Evolutionary conservation across 2,329 filamentous ascomycete species (phyloP), one percentile per base, ranked within the genome.

Genomic region (Nemania diffusa): DNA sequence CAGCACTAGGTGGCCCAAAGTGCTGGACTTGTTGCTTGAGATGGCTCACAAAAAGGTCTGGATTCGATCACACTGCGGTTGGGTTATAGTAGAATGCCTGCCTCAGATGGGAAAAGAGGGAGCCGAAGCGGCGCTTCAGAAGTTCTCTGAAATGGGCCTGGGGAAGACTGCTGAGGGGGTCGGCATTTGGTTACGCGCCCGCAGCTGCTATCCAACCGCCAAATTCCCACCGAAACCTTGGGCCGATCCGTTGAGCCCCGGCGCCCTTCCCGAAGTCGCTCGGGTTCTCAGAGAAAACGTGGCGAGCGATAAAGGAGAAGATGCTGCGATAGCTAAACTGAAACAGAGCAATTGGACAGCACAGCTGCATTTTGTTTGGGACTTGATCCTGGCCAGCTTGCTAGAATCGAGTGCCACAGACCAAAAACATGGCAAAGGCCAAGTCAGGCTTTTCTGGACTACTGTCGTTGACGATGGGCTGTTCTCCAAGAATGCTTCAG

Each of bases 361-460:
- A 0, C 92, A 93, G 74, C 83, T 97, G 62, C 92, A 94, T 74
- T 97, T 97, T 77, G 92, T 93, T 0, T 97, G 95, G 96, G 88
- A 92, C 70, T 80, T 94, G 27, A 87, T 97, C 22, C 79, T 97
- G n/a, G 80, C 76, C 0, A 82, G 85, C 66, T 88, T 85, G 70
- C 71, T 82, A 27, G 78, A 80, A 58, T 73, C 77, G 32, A 73
- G 71, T 2, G 69, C 73, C 8, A 62, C 71, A 1, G 73, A 77
- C 5, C 76, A 79, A 22, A 79, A 74, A 20, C 73, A 79, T 20
- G 74, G 76, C 0, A 77, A 79, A 34, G 79, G 85, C 24, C 80
- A 84, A 15, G 94, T 97, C 76, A 84, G 85, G 55, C 88, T 91
- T 53, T 97, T 97, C 77, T 98, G 95, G 94, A 88, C 88, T 46